Evolutionary conservation across 1,139 yeast genomes (phyloP), one percentile per base, ranked within the genome.

Genomic region (Zygosaccharomyces pseudobailii): DNA sequence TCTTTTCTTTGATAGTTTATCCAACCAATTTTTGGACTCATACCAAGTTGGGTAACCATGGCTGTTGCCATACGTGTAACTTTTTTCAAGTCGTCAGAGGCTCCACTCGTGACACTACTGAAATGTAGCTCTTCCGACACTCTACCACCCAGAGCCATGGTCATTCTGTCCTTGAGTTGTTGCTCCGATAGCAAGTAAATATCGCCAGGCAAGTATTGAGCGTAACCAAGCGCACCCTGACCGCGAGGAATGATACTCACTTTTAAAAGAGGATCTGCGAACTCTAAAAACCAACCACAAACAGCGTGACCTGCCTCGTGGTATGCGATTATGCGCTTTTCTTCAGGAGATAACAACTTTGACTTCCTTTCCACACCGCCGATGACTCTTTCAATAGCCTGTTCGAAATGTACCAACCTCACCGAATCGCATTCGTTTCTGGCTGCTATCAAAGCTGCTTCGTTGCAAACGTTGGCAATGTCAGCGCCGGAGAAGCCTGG

Each of bases 401-500:
- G 82, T 61, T 85, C 94, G 59, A 85, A 85, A 66, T 85, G 89
- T 42, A 71, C 70, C 31, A 77, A 63, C 40, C 74, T 79, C 19
- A 85, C 88, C 21, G 74, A 66, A 1, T 68, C 63, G 4, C 82
- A 78, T 58, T 82, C 79, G 50, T 74, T 74, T 66, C 94, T 75
- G 0, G 92, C 92, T 17, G 92, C 92, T 60, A 84, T 82, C 57
- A 85, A 74, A 2, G 92, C 92, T 50, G 90, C 90, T 66, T 85
- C 94, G 58, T 85, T 85, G 67, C 89, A 84, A 56, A 84, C 84
- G 62, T 85, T 85, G 43, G 94, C 89, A 64, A 85, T 85, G 65
- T 85, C 94, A 31, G 94, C 94, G 66, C 94, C 94, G 0, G 89
- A 81, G 64, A 85, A 85, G 0, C 94, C 94, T 0, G 94, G 92